A percentile compares a stretch with the other conserved stretches of the same genome.
Conservation (phyloP, 139 green algal genomes). For the Micractinium conductrix region DNA sequence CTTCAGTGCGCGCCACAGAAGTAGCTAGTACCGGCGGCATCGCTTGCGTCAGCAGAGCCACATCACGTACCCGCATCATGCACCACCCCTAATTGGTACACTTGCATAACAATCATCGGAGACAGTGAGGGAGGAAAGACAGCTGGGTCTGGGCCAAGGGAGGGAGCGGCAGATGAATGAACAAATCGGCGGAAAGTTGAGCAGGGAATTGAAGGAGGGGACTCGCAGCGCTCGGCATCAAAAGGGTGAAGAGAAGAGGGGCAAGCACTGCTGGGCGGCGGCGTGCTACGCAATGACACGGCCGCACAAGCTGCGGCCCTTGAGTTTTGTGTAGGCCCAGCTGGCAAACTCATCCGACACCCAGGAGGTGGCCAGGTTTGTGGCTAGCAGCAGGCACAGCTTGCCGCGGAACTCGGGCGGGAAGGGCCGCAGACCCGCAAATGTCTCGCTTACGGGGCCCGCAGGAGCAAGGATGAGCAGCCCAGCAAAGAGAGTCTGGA, state of each 20-base stretch:
- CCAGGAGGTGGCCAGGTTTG: conserved; percentile 37
- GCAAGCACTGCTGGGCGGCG: neutral
- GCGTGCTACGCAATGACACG: conserved; percentile 18
- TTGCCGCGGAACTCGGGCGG: conserved; percentile 28
- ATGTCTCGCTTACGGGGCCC: neutral
- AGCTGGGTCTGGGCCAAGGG: no score
- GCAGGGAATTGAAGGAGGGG: no score
- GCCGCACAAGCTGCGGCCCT: conserved; percentile 26
- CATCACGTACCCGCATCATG: no score
- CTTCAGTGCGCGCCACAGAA: no score
- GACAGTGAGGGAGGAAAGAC: neutral
- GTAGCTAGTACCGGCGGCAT: no score
- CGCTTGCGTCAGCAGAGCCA: no score
- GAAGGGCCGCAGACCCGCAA: conserved; percentile 33
- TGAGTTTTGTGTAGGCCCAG: neutral
- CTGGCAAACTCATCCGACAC: conserved; percentile 2
- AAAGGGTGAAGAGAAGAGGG: neutral
- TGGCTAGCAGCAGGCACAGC: conserved; percentile 20
- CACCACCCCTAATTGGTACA: no score
- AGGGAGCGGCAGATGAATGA: no score
- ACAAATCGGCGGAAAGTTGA: no score
- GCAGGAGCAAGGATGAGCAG: conserved; percentile 19
- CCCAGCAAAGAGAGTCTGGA: conserved; percentile 5
- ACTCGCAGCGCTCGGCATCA: no score
- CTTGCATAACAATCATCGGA: neutral